Conservation (phyloP, 2,329 filamentous ascomycete genomes). For the Aureobasidium vineae region DNA sequence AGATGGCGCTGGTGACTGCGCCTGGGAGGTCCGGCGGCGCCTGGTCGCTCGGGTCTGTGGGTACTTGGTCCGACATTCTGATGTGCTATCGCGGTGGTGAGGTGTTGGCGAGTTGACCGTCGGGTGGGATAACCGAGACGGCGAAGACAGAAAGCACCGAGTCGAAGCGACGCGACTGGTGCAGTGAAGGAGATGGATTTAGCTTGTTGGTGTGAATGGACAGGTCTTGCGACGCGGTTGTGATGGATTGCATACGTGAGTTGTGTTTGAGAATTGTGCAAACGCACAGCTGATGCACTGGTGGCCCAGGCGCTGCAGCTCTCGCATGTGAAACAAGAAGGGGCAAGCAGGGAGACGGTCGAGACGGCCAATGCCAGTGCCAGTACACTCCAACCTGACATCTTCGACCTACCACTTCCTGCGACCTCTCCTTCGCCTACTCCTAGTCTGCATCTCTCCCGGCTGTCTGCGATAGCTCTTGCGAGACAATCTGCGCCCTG, state of each 20-base stretch:
- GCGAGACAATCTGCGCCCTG: neutral
- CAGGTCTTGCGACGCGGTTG: neutral
- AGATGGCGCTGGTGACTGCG: slow-evolving; percentile 37
- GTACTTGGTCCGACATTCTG: slow-evolving; percentile 18
- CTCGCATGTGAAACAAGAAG: slow-evolving; percentile 24
- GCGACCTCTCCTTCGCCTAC: neutral
- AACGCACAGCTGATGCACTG: neutral
- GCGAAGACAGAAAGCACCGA: neutral
- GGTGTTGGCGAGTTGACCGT: neutral
- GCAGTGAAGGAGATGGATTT: neutral
- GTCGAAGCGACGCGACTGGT: neutral
- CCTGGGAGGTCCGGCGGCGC: slow-evolving; percentile 23
- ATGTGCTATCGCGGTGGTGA: neutral
- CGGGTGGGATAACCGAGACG: neutral
- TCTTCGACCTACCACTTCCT: neutral
- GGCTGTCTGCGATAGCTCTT: slow-evolving; percentile 13
- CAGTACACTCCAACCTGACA: neutral
- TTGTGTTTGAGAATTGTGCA: slow-evolving; percentile 7
- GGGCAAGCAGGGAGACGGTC: slow-evolving; percentile 9
- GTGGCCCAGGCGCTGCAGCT: slow-evolving; percentile 10
- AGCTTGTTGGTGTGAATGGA: neutral
- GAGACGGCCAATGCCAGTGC: neutral
- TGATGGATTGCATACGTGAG: neutral
- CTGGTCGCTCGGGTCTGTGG: neutral
- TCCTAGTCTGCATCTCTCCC: neutral